These are phyloP conservation scores for Fraxinus americana DNA, from an alignment of 257 asterid species.

Conservation along the genomic window DNA sequence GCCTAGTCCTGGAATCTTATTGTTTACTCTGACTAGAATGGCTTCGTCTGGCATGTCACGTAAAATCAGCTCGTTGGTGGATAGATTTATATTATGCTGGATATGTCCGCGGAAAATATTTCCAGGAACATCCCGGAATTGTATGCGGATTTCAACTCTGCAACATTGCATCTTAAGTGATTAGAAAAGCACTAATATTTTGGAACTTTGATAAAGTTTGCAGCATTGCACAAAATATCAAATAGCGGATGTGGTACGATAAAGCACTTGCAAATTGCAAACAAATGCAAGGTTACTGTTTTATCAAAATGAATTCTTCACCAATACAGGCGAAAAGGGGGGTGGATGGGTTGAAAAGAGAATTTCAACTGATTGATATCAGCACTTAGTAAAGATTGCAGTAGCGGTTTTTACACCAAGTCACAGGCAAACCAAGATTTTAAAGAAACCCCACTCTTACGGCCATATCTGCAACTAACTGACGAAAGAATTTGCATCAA, in stretches of 20 bases:
- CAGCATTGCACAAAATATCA: neutral
- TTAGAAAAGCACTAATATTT: neutral
- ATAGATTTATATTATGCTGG: conserved; percentile 25
- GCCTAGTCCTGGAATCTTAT: conserved; percentile 56
- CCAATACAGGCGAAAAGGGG: neutral
- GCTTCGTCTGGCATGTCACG: conserved; percentile 54
- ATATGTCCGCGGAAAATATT: conserved; percentile 35
- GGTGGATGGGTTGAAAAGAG: neutral
- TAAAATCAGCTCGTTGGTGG: conserved; percentile 48
- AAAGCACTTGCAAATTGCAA: neutral
- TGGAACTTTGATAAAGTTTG: neutral
- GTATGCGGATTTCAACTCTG: conserved; percentile 55
- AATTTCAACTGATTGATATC: neutral
- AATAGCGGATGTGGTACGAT: neutral
- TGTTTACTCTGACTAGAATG: conserved; percentile 46
- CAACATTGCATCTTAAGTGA: neutral
- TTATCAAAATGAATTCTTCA: neutral
- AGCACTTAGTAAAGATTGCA: neutral
- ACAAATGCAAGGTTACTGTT: neutral
- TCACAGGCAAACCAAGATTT: neutral
- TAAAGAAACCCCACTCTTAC: neutral
- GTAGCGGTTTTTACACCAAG: neutral
- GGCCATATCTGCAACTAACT: neutral
- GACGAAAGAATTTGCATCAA: neutral
- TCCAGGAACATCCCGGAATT: conserved; percentile 52